Evolutionary conservation across 2,329 filamentous ascomycete genomes (phyloP), one percentile per base, ranked within the genome.

Genomic region (Akanthomyces uredinophilus): DNA sequence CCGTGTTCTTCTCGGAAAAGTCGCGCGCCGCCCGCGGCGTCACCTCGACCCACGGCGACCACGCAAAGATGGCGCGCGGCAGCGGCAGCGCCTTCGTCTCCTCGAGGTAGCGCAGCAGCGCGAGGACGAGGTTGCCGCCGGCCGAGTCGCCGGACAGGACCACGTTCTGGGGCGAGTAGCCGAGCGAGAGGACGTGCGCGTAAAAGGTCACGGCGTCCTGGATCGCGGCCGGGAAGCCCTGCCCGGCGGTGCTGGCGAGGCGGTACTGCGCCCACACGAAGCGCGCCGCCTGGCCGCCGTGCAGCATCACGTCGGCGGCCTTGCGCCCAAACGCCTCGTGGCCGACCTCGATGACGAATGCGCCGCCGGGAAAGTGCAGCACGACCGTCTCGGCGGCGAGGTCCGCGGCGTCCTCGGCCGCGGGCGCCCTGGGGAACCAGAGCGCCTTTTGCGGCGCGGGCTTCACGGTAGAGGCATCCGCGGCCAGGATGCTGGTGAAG

Each of bases 91-190:
- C 27, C 32, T 24, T 8, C 4, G 47, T 43, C 2, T 20, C 29
- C 32, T 59, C 39, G 41, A 72, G 66, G 56, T 72, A 74, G 5
- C 71, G 69, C 16, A 73, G 65, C 43, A 74, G 63, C 11, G 61
- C 70, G 43, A 73, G 54, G 2, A 64, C 70, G 8, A 73, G 64
- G 53, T 70, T 71, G 2, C 63, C 72, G 14, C 72, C 72, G 0
- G 71, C 70, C 6, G 69, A 71, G 65, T 73, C 71, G 47, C 72
- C 72, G 7, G 70, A 72, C 7, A 73, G 18, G 24, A 73, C 64
- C 35, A 73, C 66, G 7, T 68, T 65, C 4, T 58, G 32, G 5
- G 68, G 27, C 2, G 68, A 66, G 56, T 73, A 69, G 2, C 63
- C 50, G 32, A 68, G 51, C 2, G 57, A 61, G 11, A 70, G 32